phyloP scores from a whole-genome alignment of 257 asterid species.

The Cynanchum wilfordii region DNA sequence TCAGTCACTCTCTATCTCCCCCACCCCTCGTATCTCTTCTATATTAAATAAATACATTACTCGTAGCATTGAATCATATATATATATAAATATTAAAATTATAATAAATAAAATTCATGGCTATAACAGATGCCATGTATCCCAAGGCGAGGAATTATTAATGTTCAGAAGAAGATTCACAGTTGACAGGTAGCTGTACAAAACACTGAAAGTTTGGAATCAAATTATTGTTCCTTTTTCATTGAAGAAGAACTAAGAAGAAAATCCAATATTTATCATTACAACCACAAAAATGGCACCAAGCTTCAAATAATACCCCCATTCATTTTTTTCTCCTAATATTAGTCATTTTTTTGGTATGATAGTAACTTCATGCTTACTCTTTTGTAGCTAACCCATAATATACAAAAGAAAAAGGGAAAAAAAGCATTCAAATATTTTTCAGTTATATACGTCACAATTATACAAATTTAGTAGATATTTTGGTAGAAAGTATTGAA shows the following conservation, averaged over 20 bases:
- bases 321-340: background rate
- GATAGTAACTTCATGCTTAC: too few relatives aligned
- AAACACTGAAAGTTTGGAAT: background rate
- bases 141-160: constrained; percentile 12
- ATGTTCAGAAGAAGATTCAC: background rate
- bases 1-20: background rate
- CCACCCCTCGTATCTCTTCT: too few relatives aligned
- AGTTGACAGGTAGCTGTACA: background rate
- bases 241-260: background rate
- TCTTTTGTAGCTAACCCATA: too few relatives aligned
- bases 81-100: too few relatives aligned
- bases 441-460: too few relatives aligned
- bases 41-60: too few relatives aligned
- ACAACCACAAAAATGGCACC: constrained; percentile 10
- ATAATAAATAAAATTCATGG: background rate
- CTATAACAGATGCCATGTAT: constrained; percentile 11
- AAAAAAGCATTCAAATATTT: too few relatives aligned
- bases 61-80: too few relatives aligned
- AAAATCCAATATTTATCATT: background rate
- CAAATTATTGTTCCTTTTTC: constrained; percentile 1
- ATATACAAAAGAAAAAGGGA: too few relatives aligned
- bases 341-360: too few relatives aligned
- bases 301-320: background rate
- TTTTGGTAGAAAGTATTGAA: too few relatives aligned
- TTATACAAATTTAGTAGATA: too few relatives aligned